Percentiles rank a stretch among this genome's conserved stretches.
Evolutionary conservation across 2,329 filamentous ascomycete genomes (phyloP).

Genomic region (Sphaerulina vaccinii): DNA sequence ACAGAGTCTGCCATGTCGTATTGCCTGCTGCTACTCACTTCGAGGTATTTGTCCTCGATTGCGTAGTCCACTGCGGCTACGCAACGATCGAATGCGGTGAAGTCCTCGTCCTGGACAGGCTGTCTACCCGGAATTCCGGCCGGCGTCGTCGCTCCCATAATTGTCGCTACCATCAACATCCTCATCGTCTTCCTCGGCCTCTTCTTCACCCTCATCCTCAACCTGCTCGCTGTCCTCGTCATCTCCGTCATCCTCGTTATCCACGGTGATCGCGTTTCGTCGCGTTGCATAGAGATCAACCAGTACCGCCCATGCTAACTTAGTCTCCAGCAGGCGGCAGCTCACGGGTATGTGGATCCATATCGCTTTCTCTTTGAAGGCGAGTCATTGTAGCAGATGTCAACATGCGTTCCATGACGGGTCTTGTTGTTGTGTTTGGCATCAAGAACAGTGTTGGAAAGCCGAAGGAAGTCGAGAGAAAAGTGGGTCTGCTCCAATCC

Average conservation of each 20-base stretch:
- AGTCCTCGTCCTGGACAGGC: not conserved
- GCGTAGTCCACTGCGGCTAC: not conserved
- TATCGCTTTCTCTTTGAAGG: too few species aligned
- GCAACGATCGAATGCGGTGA: not conserved
- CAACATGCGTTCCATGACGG: too few species aligned
- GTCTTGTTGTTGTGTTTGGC: too few species aligned
- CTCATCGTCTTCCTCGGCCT: not conserved
- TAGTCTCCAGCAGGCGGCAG: too few species aligned
- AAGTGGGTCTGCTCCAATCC: too few species aligned
- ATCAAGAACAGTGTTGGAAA: too few species aligned
- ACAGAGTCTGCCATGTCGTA: not conserved
- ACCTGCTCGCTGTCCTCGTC: not conserved
- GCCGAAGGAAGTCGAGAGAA: too few species aligned
- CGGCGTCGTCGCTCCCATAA: not conserved
- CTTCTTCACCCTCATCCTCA: not conserved
- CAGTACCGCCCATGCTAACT: not conserved
- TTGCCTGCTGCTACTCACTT: not conserved
- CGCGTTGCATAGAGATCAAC: not conserved
- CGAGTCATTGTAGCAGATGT: too few species aligned
- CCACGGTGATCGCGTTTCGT: not conserved
- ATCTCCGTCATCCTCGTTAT: not conserved
- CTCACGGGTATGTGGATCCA: too few species aligned
- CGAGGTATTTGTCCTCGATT: not conserved
- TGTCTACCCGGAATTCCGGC: not conserved
- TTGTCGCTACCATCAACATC: not conserved